Evolutionary conservation across 371 early-diverging fungal species (phyloP).

Genomic region (Mucor piriformis): DNA sequence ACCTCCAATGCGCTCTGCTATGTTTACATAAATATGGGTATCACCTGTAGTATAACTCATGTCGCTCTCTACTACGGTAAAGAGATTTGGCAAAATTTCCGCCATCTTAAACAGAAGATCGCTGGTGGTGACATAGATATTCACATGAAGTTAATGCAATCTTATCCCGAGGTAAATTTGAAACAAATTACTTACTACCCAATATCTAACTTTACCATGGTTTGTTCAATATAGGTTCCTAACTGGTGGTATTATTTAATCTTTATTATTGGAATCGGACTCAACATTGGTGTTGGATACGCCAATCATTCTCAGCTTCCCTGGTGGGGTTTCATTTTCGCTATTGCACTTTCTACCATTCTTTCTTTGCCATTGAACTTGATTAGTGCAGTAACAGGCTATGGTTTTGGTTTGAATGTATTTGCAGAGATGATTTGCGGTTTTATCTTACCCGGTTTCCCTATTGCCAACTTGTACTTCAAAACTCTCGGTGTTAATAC

Average conservation of each 20-base stretch:
- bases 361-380: constrained; percentile 43
- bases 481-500: constrained; percentile 59
- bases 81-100: constrained; percentile 2
- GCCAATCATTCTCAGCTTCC: constrained; percentile 54
- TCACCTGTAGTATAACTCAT: constrained; percentile 58
- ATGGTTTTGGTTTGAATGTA: constrained; percentile 56
- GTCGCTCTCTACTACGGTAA: constrained; percentile 53
- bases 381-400: constrained; percentile 43
- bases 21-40: constrained; percentile 45
- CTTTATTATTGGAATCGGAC: constrained; percentile 60
- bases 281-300: constrained; percentile 67
- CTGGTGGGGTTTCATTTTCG: constrained; percentile 77
- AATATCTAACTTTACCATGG: no score
- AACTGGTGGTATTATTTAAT: constrained; percentile 74
- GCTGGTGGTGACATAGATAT: background rate
- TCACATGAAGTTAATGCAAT: constrained; percentile 5
- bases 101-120: background rate
- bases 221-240: constrained; percentile 48
- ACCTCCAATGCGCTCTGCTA: constrained; percentile 32
- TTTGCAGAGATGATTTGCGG: constrained; percentile 68
- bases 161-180: constrained; percentile 1
- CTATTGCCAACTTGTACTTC: constrained; percentile 64
- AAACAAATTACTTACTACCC: background rate
- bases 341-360: constrained; percentile 55
- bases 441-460: constrained; percentile 45